Percentiles rank a stretch among this genome's conserved stretches.
Conservation (phyloP, 169 alveolate species). For the Plasmodium cynomolgi region DNA sequence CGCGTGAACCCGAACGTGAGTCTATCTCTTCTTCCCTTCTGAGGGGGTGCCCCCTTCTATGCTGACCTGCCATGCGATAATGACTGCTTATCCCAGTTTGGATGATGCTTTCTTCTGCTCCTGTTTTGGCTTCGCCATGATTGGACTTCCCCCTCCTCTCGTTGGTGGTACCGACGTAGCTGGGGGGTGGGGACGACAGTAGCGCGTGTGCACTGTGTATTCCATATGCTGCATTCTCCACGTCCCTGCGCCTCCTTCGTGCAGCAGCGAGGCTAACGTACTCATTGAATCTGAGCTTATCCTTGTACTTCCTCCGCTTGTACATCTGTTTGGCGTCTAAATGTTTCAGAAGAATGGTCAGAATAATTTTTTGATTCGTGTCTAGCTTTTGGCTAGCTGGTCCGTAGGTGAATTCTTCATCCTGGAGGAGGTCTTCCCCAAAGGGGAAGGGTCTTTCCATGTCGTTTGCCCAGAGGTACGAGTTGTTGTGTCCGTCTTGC, state of each 20-base stretch:
- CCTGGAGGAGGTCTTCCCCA: conserved; percentile 12
- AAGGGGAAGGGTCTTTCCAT: conserved; percentile 28
- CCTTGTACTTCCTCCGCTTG: conserved; percentile 8
- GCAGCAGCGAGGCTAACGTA: not conserved
- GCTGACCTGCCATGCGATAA: not conserved
- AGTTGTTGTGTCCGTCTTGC: not conserved
- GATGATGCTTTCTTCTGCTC: not conserved
- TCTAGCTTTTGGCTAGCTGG: conserved; percentile 19
- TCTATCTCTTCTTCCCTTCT: not conserved
- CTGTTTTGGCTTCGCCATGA: not conserved
- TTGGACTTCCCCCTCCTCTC: not conserved
- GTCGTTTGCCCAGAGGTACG: not conserved
- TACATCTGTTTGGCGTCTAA: conserved; percentile 3
- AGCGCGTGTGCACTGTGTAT: not conserved
- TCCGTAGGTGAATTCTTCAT: conserved; percentile 62
- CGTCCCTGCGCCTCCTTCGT: not conserved
- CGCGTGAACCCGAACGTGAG: too few relatives aligned
- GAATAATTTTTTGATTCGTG: conserved; percentile 28
- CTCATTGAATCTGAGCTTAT: not conserved
- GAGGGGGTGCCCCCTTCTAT: not conserved
- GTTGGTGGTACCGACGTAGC: not conserved
- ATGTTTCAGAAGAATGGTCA: conserved; percentile 16
- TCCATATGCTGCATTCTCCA: not conserved
- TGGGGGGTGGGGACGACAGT: not conserved
- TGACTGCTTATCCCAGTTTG: not conserved